Conservation (phyloP, 2,329 filamentous ascomycete species). For the Colletotrichum somersetense region DNA sequence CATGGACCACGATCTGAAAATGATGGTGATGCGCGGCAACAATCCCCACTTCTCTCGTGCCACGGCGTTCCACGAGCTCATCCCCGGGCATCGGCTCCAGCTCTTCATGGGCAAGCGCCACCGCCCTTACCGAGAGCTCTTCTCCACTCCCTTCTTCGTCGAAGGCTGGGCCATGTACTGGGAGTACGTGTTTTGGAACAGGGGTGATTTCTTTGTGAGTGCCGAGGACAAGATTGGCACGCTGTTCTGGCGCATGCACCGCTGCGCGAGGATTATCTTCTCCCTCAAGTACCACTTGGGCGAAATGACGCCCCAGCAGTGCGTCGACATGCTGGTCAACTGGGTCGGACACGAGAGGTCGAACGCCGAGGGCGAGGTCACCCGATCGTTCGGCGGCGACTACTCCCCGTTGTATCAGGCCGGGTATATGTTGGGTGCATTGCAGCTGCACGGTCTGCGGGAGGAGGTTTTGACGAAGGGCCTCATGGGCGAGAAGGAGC, state of each 20-base stretch:
- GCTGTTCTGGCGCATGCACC: conserved; percentile 73
- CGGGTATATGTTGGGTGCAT: conserved; percentile 70
- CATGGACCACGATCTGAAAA: conserved; percentile 67
- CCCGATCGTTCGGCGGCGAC: conserved; percentile 66
- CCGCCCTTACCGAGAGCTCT: conserved; percentile 63
- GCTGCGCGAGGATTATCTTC: conserved; percentile 70
- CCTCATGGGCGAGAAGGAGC: conserved; percentile 62
- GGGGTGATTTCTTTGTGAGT: conserved; percentile 62
- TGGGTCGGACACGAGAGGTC: conserved; percentile 70
- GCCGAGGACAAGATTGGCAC: conserved; percentile 68
- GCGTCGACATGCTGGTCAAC: conserved; percentile 68
- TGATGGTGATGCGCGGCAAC: conserved; percentile 72
- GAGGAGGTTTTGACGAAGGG: conserved; percentile 59
- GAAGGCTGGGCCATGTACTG: conserved; percentile 74
- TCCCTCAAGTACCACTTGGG: conserved; percentile 70
- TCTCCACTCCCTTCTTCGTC: conserved; percentile 69
- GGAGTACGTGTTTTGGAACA: conserved; percentile 70
- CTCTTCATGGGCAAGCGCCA: conserved; percentile 61
- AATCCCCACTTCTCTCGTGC: conserved; percentile 68
- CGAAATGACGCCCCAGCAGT: conserved; percentile 64
- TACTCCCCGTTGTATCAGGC: conserved; percentile 71
- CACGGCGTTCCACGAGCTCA: conserved; percentile 73
- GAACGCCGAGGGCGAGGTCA: conserved; percentile 71
- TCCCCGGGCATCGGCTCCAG: conserved; percentile 70
- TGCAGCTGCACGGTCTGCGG: conserved; percentile 66